phyloP scores from a whole-genome alignment of 179 eudicot genomes.

The Camellia oleifera region DNA sequence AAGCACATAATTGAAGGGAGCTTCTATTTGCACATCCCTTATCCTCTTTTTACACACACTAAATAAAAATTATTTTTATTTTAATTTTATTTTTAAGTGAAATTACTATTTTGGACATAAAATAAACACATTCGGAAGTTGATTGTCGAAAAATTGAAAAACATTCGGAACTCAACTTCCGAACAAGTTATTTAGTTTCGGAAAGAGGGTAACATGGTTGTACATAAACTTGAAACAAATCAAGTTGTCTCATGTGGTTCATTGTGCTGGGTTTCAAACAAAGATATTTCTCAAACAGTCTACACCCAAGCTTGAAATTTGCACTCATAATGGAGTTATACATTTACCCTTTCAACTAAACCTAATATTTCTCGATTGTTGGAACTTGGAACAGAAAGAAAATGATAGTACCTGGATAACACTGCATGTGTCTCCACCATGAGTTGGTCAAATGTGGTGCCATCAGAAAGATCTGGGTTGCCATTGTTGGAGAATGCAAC shows the following conservation, averaged over 20 bases:
- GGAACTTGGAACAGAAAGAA: neutral
- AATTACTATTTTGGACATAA: too few species aligned
- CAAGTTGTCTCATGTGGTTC: neutral
- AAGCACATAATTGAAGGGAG: too few species aligned
- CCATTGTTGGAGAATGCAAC: conserved; percentile 40
- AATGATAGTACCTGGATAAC: conserved; percentile 54
- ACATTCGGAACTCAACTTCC: too few species aligned
- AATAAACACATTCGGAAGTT: too few species aligned
- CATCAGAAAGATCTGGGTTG: conserved; percentile 27
- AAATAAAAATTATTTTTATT: too few species aligned
- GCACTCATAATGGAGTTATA: neutral
- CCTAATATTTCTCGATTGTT: neutral
- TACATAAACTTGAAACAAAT: neutral
- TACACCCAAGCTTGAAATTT: neutral
- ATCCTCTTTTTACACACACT: too few species aligned
- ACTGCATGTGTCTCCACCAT: conserved; percentile 72
- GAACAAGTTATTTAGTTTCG: too few species aligned
- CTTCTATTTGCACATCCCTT: too few species aligned
- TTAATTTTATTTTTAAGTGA: too few species aligned
- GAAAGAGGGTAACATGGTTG: neutral
- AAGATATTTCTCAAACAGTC: neutral
- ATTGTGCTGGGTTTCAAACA: neutral
- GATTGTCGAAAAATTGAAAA: too few species aligned
- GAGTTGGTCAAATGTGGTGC: conserved; percentile 68
- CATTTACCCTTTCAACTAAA: neutral